Conservation (phyloP, 345 rosid genomes). For the Citrus trifoliata region DNA sequence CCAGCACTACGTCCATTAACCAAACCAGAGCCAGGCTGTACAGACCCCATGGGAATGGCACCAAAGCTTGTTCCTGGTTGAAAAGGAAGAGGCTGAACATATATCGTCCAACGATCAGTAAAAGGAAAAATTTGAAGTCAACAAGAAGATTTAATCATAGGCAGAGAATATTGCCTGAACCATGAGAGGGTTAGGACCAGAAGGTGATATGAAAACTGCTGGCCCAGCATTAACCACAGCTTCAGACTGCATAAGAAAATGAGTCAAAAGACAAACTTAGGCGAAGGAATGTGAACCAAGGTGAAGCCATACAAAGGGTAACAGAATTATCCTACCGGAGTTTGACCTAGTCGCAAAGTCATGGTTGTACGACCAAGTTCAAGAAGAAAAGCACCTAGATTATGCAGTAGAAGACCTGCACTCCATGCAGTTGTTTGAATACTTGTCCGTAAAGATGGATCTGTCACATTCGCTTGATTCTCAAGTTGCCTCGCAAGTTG, state of each 20-base stretch:
- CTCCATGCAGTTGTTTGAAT: slow-evolving; percentile 50
- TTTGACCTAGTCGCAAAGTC: slow-evolving; percentile 71
- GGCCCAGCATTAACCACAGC: slow-evolving; percentile 81
- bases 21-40: slow-evolving; percentile 48
- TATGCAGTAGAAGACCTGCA: slow-evolving; percentile 46
- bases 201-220: slow-evolving; percentile 62
- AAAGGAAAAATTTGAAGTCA: slow-evolving; percentile 2
- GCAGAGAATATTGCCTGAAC: slow-evolving; percentile 53
- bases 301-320: not conserved
- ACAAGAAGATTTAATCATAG: not conserved
- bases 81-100: slow-evolving; percentile 62
- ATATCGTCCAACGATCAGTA: slow-evolving; percentile 20
- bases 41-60: slow-evolving; percentile 43
- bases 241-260: slow-evolving; percentile 52
- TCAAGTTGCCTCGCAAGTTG: slow-evolving; percentile 52
- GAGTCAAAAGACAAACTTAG: slow-evolving; percentile 3
- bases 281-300: not conserved
- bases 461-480: slow-evolving; percentile 48
- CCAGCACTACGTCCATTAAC: slow-evolving; percentile 46
- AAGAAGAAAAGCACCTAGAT: slow-evolving; percentile 68
- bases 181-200: slow-evolving; percentile 80
- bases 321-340: slow-evolving; percentile 43
- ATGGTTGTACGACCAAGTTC: slow-evolving; percentile 79
- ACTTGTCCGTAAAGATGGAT: slow-evolving; percentile 30
- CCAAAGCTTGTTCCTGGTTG: slow-evolving; percentile 59